Evolutionary conservation across 2,329 filamentous ascomycete species (phyloP), one percentile per base, ranked within the genome.

Genomic region (Fusarium burgessii): DNA sequence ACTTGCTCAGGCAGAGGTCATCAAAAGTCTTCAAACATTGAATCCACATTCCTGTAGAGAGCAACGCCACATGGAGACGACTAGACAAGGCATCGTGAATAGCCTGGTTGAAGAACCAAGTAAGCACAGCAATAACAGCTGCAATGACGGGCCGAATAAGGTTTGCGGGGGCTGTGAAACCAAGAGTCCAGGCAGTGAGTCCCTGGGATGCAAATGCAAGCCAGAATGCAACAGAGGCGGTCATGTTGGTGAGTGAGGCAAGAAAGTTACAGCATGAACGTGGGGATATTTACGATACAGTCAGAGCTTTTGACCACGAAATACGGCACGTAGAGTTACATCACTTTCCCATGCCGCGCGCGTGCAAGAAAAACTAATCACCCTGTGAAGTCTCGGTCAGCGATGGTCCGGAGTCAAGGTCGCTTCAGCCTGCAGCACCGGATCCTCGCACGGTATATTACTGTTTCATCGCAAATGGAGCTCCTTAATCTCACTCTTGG

Each of bases 31-130:
- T 73, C 7, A 73, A 15, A 18, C 58, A 63, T 40, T 73, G 71
- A 43, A 73, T 73, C 70, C 71, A 73, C 63, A 69, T 69, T 27
- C 51, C 54, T 11, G 70, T 66, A 47, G 67, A 68, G 2, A 73
- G 43, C 32, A 73, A 23, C 2, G 71, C 71, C n/a, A 73, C 50
- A 20, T 73, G 63, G 9, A 73, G 49, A 14, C 67, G 63, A 14
- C 64, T 71, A 2, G 56, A 46, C 3, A 71, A 51, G 1, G 49
- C 57, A 27, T 63, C 27, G 7, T 51, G 43, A 10, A 73, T 43
- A n/a, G 56, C 45, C 38, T 59, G 35, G 14, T 61, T 58, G 56
- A 72, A 73, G 11, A 59, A 13, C 70, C 56, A 62, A 6, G 62
- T 70, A 20, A 72, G 52, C 25, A 36, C 15, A 15, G 45, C 12